Conservation (phyloP, 2,329 filamentous ascomycete genomes). For the Epichloe gansuensis region DNA sequence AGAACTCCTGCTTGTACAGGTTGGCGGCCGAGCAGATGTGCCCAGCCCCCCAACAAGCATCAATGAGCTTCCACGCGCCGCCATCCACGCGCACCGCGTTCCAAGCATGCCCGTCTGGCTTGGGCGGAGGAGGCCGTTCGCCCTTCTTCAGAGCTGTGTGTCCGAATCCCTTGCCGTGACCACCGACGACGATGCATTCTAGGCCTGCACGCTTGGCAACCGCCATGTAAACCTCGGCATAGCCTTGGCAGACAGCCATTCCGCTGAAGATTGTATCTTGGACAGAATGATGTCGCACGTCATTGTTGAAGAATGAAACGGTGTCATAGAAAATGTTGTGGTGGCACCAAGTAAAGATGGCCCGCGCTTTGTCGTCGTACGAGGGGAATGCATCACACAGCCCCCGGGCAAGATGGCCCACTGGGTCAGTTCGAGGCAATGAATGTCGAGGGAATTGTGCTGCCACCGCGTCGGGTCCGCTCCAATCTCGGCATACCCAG, state of each 20-base stretch:
- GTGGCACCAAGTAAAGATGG: slow-evolving; percentile 90
- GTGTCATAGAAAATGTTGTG: slow-evolving; percentile 85
- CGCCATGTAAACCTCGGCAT: slow-evolving; percentile 68
- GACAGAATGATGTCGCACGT: slow-evolving; percentile 53
- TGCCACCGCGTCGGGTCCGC: slow-evolving; percentile 64
- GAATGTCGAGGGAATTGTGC: slow-evolving; percentile 60
- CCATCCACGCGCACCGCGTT: slow-evolving; percentile 82
- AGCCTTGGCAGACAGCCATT: slow-evolving; percentile 82
- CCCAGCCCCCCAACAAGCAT: slow-evolving; percentile 93
- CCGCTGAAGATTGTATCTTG: slow-evolving; percentile 63
- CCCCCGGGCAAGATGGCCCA: slow-evolving; percentile 63
- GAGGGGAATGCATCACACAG: slow-evolving; percentile 72
- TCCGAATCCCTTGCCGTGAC: slow-evolving; percentile 80
- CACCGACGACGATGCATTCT: slow-evolving; percentile 59
- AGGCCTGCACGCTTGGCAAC: slow-evolving; percentile 71
- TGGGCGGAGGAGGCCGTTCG: slow-evolving; percentile 49
- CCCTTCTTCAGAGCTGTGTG: slow-evolving; percentile 50
- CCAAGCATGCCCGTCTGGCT: slow-evolving; percentile 68
- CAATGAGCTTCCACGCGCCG: slow-evolving; percentile 81
- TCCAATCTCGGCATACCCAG: slow-evolving; percentile 78
- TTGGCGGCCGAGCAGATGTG: slow-evolving; percentile 38
- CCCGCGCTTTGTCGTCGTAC: slow-evolving; percentile 78
- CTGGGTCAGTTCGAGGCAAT: slow-evolving; percentile 51
- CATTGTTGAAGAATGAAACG: slow-evolving; percentile 62
- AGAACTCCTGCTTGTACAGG: slow-evolving; percentile 56